Conservation (phyloP, 352 stramenopile species). For the Elongisporangium undulatum region DNA sequence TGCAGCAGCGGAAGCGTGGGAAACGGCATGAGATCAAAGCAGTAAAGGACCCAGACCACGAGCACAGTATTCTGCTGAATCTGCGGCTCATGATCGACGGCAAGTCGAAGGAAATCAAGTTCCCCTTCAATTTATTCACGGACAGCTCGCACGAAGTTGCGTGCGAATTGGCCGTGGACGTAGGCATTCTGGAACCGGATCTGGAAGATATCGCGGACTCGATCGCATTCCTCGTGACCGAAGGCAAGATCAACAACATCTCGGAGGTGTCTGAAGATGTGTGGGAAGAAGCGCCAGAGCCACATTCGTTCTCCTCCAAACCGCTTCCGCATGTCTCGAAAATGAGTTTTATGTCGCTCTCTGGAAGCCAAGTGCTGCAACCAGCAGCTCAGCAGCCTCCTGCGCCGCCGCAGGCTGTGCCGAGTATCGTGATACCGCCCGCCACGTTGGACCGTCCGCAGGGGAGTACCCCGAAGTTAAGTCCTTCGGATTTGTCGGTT, state of each 20-base stretch:
- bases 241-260: conserved; percentile 85
- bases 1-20: conserved; percentile 34
- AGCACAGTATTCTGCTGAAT: conserved; percentile 85
- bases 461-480: conserved; percentile 1
- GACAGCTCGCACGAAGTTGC: conserved; percentile 93
- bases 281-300: conserved; percentile 85
- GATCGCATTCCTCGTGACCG: conserved; percentile 85
- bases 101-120: conserved; percentile 96
- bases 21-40: conserved; percentile 84
- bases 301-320: conserved; percentile 75
- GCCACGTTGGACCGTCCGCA: conserved; percentile 15
- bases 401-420: conserved; percentile 8
- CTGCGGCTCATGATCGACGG: conserved; percentile 87
- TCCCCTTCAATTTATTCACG: conserved; percentile 94
- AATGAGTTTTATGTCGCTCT: conserved; percentile 55
- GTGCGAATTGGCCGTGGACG: conserved; percentile 93
- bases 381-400: conserved; percentile 8
- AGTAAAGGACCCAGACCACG: conserved; percentile 72
- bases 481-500: neutral
- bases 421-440: conserved; percentile 9
- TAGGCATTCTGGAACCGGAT: conserved; percentile 90
- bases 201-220: conserved; percentile 94
- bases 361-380: conserved; percentile 9
- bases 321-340: conserved; percentile 78
- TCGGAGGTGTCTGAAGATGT: conserved; percentile 72